Base-by-base conservation (phyloP, 1,284 basidiomycete genomes). In the Ustilago hordei region DNA sequence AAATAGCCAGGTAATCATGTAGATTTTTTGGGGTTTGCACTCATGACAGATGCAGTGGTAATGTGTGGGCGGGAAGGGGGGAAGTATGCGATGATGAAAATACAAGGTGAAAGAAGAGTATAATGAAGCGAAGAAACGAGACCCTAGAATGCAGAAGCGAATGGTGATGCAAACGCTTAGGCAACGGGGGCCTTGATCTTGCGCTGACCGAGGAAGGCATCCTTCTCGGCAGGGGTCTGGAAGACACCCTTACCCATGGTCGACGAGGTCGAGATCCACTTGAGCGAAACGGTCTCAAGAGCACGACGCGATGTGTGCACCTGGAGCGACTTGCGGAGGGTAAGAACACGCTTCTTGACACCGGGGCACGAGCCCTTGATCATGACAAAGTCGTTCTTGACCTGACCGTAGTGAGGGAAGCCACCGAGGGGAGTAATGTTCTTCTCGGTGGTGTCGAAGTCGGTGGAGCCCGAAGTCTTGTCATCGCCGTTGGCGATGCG, bases 351-450 rank as follows among this genome's bases (percentile, higher is more conserved):
- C 91, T 99, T 98, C 91, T 95, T 95, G 87, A 94, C 94, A 86
- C 96, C 96, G 76, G 94, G 93, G 85, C 95, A 91, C 67, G 92
- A 94, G 32, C 81, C 81, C 75, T 77, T 74, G 71, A 98, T 90
- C 89, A 98, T 92, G 85, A 99, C 88, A 90, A 93, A 99, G 89
- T 99, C 97, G 90, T 98, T 95, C 90, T 94, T 95, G 89, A 99
- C 92, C 86, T 97, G 91, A 91, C 96, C 96, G 88, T 97, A 99
- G 89, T 95, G 95, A 69, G 95, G 95, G 92, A 97, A 99, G 87
- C 96, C 97, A 89, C 97, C 97, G 91, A 99, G 91, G 64, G 97
- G 97, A 78, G 94, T 99, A 89, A 99, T 98, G 75, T 89, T 83
- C 91, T 99, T 99, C 89, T 84, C 75, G 52, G 84, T 84, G 19